phyloP scores from a whole-genome alignment of 2,329 filamentous ascomycete genomes.

The Aureobasidium uvarum region DNA sequence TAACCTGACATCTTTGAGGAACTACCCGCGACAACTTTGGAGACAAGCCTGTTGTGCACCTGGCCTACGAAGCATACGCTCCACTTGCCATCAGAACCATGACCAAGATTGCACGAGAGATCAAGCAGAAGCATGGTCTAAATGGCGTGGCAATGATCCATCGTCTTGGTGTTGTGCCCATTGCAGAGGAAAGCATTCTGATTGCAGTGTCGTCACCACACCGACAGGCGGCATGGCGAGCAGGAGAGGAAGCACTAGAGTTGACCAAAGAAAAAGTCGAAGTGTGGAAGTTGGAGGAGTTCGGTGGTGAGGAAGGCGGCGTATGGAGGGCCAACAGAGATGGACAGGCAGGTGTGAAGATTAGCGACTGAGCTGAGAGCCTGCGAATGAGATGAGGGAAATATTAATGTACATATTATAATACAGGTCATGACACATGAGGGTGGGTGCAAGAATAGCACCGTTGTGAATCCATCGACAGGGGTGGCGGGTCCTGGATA shows the following conservation, averaged over 20 bases:
- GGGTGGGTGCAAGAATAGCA: background rate
- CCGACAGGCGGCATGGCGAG: conserved; percentile 78
- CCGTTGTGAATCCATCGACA: background rate
- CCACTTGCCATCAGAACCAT: conserved; percentile 69
- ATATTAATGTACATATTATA: conserved; percentile 15
- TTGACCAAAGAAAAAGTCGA: conserved; percentile 83
- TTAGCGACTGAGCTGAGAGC: conserved; percentile 31
- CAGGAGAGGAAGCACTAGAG: conserved; percentile 86
- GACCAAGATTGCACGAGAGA: conserved; percentile 58
- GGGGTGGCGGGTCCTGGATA: background rate
- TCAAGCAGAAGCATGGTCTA: conserved; percentile 62
- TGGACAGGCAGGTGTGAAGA: conserved; percentile 57
- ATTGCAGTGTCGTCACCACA: conserved; percentile 84
- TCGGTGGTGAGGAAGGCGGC: conserved; percentile 68
- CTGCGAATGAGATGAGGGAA: background rate
- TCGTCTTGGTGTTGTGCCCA: conserved; percentile 77
- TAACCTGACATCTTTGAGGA: conserved; percentile 47
- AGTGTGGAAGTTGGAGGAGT: conserved; percentile 93
- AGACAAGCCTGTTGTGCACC: conserved; percentile 67
- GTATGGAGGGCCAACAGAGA: conserved; percentile 89
- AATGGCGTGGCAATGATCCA: conserved; percentile 77
- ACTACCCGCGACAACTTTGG: conserved; percentile 75
- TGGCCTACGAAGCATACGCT: conserved; percentile 73
- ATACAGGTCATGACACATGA: conserved; percentile 34
- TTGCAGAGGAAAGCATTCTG: conserved; percentile 90